Evolutionary conservation across 345 rosid genomes (phyloP).

Genomic region (Nephelium lappaceum): DNA sequence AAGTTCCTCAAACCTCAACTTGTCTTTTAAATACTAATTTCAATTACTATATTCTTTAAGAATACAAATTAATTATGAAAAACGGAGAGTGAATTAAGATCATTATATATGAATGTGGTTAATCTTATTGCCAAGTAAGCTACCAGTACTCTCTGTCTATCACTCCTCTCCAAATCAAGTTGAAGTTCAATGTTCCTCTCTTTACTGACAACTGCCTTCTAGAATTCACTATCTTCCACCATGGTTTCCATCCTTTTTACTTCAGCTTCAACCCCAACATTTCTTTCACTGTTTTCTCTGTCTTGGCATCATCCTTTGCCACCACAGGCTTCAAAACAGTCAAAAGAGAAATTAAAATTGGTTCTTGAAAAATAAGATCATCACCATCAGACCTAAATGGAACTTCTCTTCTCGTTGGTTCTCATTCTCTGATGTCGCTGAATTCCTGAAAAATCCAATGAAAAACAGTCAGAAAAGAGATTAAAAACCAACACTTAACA

Average conservation of each 20-base stretch:
- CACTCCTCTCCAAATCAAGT: slow-evolving; percentile 79
- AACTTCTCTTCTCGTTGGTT: slow-evolving; percentile 67
- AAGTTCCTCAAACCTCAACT: no score
- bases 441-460: slow-evolving; percentile 37
- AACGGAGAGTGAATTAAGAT: no score
- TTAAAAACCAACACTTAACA: background rate
- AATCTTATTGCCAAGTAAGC: slow-evolving; percentile 38
- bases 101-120: slow-evolving; percentile 15
- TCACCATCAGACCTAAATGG: slow-evolving; percentile 99
- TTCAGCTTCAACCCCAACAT: slow-evolving; percentile 39
- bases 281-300: slow-evolving; percentile 39
- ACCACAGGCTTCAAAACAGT: slow-evolving; percentile 51
- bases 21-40: no score
- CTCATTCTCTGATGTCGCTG: slow-evolving; percentile 42
- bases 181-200: slow-evolving; percentile 71
- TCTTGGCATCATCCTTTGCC: slow-evolving; percentile 46
- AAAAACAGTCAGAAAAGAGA: slow-evolving; percentile 5
- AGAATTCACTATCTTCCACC: slow-evolving; percentile 49
- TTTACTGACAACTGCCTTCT: slow-evolving; percentile 38
- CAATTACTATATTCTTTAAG: no score
- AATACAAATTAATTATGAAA: no score
- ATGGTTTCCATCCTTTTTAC: slow-evolving; percentile 48
- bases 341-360: slow-evolving; percentile 11
- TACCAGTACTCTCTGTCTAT: slow-evolving; percentile 39
- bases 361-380: no score